Conservation (phyloP, 2,329 filamentous ascomycete genomes). For the Pseudocercospora cruenta region DNA sequence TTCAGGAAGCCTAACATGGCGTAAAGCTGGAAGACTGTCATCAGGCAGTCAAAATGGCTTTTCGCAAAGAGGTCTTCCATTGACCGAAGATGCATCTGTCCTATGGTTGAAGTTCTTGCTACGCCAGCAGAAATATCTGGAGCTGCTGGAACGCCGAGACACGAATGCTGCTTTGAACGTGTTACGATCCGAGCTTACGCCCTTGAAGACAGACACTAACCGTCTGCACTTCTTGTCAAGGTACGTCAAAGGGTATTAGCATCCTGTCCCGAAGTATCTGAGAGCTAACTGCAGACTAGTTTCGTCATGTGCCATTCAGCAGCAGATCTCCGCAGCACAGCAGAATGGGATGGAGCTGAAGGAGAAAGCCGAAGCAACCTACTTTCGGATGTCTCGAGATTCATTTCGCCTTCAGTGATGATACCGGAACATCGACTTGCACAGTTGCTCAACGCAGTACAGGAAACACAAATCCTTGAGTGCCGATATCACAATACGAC, state of each 20-base stretch:
- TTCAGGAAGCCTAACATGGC: constrained; percentile 20
- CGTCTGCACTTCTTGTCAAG: constrained; percentile 81
- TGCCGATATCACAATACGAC: constrained; percentile 89
- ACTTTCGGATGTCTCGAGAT: constrained; percentile 81
- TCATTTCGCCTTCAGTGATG: constrained; percentile 95
- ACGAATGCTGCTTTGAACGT: constrained; percentile 75
- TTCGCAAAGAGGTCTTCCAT: constrained; percentile 61
- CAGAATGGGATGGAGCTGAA: constrained; percentile 81
- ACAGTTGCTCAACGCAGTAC: constrained; percentile 78
- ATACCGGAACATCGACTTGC: constrained; percentile 89
- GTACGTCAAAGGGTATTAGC: no score
- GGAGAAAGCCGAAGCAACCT: constrained; percentile 74
- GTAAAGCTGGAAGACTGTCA: constrained; percentile 27
- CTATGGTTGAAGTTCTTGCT: constrained; percentile 85
- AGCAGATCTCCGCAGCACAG: constrained; percentile 74
- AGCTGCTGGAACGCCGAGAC: constrained; percentile 79
- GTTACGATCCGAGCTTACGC: constrained; percentile 85
- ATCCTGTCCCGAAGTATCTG: no score
- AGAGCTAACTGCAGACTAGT: constrained; percentile 54
- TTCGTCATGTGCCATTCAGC: constrained; percentile 84
- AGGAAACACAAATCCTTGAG: constrained; percentile 76
- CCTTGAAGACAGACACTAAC: constrained; percentile 75
- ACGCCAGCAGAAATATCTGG: constrained; percentile 91
- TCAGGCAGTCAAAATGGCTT: constrained; percentile 36
- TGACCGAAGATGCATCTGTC: constrained; percentile 74